Evolutionary conservation across 768 basidiomycete genomes (phyloP), one percentile per base, ranked within the genome.

Genomic region (Psilocybe cubensis): DNA sequence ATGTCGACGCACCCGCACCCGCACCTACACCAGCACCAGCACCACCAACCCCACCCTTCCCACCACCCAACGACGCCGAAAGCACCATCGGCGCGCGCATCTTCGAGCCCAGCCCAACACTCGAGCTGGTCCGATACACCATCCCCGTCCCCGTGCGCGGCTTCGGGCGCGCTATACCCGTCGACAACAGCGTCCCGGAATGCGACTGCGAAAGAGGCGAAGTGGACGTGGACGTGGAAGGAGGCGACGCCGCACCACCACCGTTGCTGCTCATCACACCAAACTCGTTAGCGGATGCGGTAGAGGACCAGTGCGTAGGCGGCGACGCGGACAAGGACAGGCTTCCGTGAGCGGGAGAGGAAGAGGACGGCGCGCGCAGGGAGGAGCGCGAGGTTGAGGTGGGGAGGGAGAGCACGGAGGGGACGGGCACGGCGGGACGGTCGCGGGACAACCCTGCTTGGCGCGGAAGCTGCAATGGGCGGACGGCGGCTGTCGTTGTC

Each of bases 111-210:
- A 38, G 3, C 57, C 43, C 40, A 55, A 58, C 23, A 41, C 38
- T n/a, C 72, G 71, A 42, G 44, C 68, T 72, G 33, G 74, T 82
- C 43, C 82, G 76, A 64, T 89, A 89, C 33, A 76, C 71, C 87
- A 89, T 89, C n/a, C 87, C 87, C 10, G 87, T 86, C 5, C 87
- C 87, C 9, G 82, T 88, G 25, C 87, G 70, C 9, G 87, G 86
- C 59, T 73, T 80, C 18, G 83, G 84, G 71, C 47, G 29, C 12
- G 50, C 50, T 14, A 62, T 57, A 3, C 35, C 55, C 46, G 48
- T 21, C 35, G 41, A 38, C 27, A n/a, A 43, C 17, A 52, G 54
- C 17, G 63, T 46, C 43, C 40, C 27, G 20, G 52, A 35, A 31
- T n/a, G 52, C 35, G 59, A 52, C 40, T 18, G n/a, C 14, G 51